phyloP scores from a whole-genome alignment of 306 rosid species.

The Ormosia semicastrata region DNA sequence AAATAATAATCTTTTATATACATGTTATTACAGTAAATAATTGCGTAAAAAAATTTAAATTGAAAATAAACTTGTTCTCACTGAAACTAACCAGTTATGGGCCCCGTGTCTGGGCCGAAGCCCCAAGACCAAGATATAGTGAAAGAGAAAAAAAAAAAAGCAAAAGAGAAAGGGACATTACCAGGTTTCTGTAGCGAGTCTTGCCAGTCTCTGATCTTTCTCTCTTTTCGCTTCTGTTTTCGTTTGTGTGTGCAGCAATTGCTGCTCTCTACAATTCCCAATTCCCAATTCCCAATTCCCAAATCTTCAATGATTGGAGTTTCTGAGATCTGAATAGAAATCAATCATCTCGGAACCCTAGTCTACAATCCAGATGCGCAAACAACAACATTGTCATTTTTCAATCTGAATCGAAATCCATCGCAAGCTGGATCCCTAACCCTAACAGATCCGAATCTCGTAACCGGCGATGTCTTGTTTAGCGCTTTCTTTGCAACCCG shows the following conservation, averaged over 20 bases:
- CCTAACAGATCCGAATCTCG: constrained; percentile 5
- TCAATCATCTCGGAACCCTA: background rate
- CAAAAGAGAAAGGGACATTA: background rate
- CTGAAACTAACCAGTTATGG: background rate
- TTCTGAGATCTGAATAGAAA: background rate
- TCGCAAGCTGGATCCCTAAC: constrained; percentile 1
- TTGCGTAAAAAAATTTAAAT: background rate
- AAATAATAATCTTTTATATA: background rate
- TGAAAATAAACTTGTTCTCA: background rate
- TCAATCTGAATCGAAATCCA: background rate
- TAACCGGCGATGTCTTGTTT: constrained; percentile 64
- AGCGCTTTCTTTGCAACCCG: constrained; percentile 84
- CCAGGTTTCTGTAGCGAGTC: constrained; percentile 6
- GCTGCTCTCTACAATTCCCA: background rate
- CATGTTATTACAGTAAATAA: background rate
- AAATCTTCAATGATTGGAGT: background rate
- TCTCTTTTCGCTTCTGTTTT: background rate
- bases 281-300: background rate
- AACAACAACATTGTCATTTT: background rate
- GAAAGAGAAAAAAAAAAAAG: background rate
- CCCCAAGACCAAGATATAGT: background rate
- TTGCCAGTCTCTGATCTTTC: background rate
- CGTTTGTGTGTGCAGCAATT: background rate
- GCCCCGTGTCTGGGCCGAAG: background rate
- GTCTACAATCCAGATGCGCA: background rate